Evolutionary conservation across 257 asterid species (phyloP).

Genomic region (Solanum virginianum): DNA sequence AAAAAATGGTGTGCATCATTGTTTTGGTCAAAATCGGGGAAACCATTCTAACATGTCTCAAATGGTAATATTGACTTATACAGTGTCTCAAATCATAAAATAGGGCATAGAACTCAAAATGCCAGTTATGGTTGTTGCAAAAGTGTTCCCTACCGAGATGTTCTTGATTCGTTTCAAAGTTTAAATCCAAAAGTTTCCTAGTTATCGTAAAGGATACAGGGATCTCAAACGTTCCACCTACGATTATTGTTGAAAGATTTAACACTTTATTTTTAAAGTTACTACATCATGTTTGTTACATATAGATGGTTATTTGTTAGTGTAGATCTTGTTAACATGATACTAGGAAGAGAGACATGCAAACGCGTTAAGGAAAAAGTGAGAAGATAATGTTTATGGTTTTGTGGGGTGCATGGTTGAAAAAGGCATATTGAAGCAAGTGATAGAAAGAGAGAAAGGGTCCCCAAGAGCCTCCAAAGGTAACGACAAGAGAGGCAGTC

Average conservation of each 20-base stretch:
- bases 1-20: no score
- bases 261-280: not conserved
- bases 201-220: not conserved
- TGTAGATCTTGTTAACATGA: no score
- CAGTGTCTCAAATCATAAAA: not conserved
- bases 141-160: not conserved
- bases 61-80: not conserved
- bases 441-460: not conserved
- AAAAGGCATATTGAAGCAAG: not conserved
- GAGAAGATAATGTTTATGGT: not conserved
- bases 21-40: no score
- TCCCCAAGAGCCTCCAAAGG: not conserved
- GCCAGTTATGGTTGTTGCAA: not conserved
- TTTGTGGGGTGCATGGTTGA: conserved; percentile 7
- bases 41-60: not conserved
- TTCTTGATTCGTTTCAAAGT: not conserved
- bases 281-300: not conserved
- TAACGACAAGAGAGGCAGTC: conserved; percentile 6
- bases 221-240: not conserved
- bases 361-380: not conserved
- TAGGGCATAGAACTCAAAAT: not conserved
- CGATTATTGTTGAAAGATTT: not conserved
- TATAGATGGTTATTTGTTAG: not conserved
- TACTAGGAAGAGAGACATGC: not conserved
- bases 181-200: not conserved